Base-by-base conservation (phyloP, 768 basidiomycete species). In the Boletellus sp. region DNA sequence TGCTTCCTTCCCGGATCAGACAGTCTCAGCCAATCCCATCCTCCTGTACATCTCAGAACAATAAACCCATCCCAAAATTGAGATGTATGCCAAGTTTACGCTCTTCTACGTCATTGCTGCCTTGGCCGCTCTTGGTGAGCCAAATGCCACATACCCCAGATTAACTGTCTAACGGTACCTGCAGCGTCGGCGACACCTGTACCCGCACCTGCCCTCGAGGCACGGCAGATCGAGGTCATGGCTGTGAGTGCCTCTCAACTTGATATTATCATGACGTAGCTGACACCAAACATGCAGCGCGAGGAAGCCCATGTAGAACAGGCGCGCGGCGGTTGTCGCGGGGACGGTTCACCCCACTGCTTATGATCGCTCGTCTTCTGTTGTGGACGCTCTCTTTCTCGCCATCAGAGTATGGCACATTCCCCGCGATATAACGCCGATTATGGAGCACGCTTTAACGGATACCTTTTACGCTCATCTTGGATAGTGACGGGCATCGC, bases 81-180 rank as follows among this genome's bases (percentile, higher is more conserved):
- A 47, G 11, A 70, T 68, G 64, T 33, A 67, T 22, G 45, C 28
- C 16, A 70, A 64, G 40, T 58, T 66, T 32, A 52, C 60, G 0
- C 7, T 66, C 6, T 44, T 70, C 62, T 68, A 57, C 54, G 48
- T 70, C 52, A 58, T 70, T 9, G 64, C 60, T 20, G 53, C 52
- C 42, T 41, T 68, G 53, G 62, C 51, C 36, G 47, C 62, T 22
- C 44, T 62, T 23, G 56, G 68, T 68, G 23, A 44, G 68, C 60
- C 7, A 16, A 40, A 7, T 11, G 1, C 24, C 19, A 1, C 15
- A 15, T 36, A 1, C 5, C 42, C 10, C 7, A 11, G 40, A 6
- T 38, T 16, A 17, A 31, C 13, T 1, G 33, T 42, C 54, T 53
- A 28, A 53, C 6, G 8, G 33, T 16, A 2, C 1, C 31, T 56